A percentile compares a stretch with the other conserved stretches of the same genome.
These are phyloP conservation scores for Podaxis mareebaensis DNA, from an alignment of 768 basidiomycete genomes.

Conservation along the genomic window DNA sequence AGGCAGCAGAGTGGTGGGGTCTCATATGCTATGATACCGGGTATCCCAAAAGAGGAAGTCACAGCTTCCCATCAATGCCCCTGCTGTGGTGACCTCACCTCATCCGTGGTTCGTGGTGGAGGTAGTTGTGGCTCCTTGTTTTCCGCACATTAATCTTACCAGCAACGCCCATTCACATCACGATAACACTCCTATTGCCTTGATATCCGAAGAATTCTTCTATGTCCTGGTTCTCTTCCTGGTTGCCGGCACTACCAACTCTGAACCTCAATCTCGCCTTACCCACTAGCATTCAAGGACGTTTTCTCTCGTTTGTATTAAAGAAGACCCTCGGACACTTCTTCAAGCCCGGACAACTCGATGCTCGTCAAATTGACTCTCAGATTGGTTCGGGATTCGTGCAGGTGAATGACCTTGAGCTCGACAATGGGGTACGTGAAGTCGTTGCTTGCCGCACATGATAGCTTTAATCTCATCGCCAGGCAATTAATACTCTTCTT, in stretches of 20 bases:
- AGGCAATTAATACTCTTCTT: slow-evolving; percentile 82
- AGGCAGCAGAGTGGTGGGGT: too few species aligned
- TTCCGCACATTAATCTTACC: not conserved
- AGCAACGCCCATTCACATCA: not conserved
- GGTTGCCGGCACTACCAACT: slow-evolving; percentile 64
- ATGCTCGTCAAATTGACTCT: slow-evolving; percentile 84
- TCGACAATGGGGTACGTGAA: slow-evolving; percentile 68
- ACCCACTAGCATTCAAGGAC: slow-evolving; percentile 75
- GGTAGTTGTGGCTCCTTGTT: slow-evolving; percentile 1
- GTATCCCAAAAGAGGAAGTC: slow-evolving; percentile 13
- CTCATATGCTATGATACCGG: not conserved
- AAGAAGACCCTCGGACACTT: slow-evolving; percentile 83
- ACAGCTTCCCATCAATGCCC: not conserved
- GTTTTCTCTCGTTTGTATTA: slow-evolving; percentile 88
- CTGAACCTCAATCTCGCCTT: slow-evolving; percentile 69
- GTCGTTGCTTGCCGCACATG: slow-evolving; percentile 7
- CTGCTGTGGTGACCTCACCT: slow-evolving; percentile 15
- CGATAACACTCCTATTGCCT: not conserved
- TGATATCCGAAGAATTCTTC: slow-evolving; percentile 2
- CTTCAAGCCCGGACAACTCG: slow-evolving; percentile 86
- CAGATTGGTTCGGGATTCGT: slow-evolving; percentile 92
- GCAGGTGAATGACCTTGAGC: slow-evolving; percentile 80
- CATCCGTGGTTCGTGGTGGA: slow-evolving; percentile 4
- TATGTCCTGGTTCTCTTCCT: slow-evolving; percentile 54
- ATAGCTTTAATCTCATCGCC: slow-evolving; percentile 16